Evolutionary conservation across 495 filamentous ascomycete genomes (phyloP).

Genomic region (Talaromyces stipitatus): DNA sequence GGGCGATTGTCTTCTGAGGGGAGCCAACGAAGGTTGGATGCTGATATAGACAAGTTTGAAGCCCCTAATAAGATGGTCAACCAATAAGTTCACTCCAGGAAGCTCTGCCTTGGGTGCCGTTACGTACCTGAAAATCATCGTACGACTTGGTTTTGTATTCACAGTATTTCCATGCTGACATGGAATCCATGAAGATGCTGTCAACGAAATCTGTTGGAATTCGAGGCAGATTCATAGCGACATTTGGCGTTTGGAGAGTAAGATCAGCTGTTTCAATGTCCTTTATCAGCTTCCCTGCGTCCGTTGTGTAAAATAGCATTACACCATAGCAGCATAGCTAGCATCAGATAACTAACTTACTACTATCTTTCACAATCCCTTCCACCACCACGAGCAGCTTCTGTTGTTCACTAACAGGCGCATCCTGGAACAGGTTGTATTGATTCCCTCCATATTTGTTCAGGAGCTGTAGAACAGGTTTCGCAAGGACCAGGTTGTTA

Average conservation of each 20-base stretch:
- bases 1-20: neutral
- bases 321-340: neutral
- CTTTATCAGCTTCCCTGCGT: neutral
- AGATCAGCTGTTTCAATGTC: neutral
- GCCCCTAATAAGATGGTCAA: neutral
- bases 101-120: neutral
- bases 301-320: neutral
- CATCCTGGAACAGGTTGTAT: constrained; percentile 20
- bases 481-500: constrained; percentile 8
- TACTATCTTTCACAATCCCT: neutral
- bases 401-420: neutral
- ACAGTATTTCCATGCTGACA: neutral
- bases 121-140: neutral
- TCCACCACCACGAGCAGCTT: constrained; percentile 2
- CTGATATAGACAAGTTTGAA: neutral
- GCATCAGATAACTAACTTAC: constrained; percentile 4
- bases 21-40: neutral
- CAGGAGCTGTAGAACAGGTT: constrained; percentile 25
- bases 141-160: neutral
- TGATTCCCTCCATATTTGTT: constrained; percentile 30
- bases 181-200: neutral
- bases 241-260: neutral
- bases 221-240: neutral
- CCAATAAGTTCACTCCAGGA: neutral
- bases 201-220: constrained; percentile 3